These are phyloP conservation scores for Cairneyella variabilis DNA, from an alignment of 495 filamentous ascomycete species.

Conservation along the genomic window DNA sequence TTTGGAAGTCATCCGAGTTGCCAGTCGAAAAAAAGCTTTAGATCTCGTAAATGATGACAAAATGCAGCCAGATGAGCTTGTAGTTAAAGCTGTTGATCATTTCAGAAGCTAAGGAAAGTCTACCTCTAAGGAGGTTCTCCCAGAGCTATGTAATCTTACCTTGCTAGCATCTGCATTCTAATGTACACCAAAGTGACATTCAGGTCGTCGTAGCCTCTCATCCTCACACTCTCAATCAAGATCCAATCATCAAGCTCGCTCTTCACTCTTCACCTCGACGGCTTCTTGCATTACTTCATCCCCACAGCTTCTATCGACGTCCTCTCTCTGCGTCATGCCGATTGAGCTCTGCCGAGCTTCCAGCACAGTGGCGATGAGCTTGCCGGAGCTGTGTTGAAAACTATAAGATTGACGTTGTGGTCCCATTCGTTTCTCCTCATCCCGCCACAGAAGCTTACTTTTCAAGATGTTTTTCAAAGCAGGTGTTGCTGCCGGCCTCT, in stretches of 20 bases:
- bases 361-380: neutral
- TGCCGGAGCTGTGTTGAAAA: neutral
- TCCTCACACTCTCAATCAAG: neutral
- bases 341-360: too few relatives aligned
- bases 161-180: too few relatives aligned
- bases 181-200: neutral
- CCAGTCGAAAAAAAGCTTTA: too few relatives aligned
- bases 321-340: too few relatives aligned
- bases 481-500: slow-evolving; percentile 11
- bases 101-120: too few relatives aligned
- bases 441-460: neutral
- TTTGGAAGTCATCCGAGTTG: too few relatives aligned
- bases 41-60: too few relatives aligned
- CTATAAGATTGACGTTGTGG: neutral
- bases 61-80: too few relatives aligned
- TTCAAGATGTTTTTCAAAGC: slow-evolving; percentile 15
- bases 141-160: too few relatives aligned
- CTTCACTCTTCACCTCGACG: neutral
- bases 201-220: neutral
- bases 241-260: neutral
- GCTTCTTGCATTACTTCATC: neutral
- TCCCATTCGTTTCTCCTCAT: neutral
- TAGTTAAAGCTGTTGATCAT: too few relatives aligned
- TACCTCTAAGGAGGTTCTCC: too few relatives aligned
- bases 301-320: neutral